Conservation (phyloP, 441 rosid genomes). For the Brassica balearica region DNA sequence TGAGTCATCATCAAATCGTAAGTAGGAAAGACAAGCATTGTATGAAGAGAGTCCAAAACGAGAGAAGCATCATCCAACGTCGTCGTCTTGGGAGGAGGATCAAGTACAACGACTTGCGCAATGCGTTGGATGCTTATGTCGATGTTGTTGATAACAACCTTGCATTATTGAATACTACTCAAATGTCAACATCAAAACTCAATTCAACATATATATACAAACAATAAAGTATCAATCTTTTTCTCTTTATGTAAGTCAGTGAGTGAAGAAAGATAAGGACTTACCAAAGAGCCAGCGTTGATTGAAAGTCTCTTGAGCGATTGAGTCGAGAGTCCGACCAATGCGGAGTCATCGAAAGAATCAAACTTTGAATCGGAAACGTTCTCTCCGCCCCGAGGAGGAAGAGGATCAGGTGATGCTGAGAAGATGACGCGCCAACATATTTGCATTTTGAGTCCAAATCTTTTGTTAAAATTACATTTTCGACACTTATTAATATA, state of each 20-base stretch:
- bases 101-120: constrained; percentile 77
- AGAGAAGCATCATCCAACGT: constrained; percentile 16
- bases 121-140: constrained; percentile 61
- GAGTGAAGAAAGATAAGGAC: constrained; percentile 4
- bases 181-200: constrained; percentile 3
- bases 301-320: constrained; percentile 70
- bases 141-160: constrained; percentile 71
- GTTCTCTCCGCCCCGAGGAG: constrained; percentile 42
- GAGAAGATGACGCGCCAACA: constrained; percentile 13
- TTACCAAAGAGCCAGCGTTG: constrained; percentile 82
- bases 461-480: constrained; percentile 8
- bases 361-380: constrained; percentile 47
- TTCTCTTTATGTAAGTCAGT: not conserved
- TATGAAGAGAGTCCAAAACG: constrained; percentile 38
- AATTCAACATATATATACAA: not conserved
- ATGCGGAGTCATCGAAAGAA: constrained; percentile 66
- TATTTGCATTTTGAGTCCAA: not conserved
- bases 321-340: constrained; percentile 74
- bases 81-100: constrained; percentile 72
- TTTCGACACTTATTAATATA: not conserved
- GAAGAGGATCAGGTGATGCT: constrained; percentile 25
- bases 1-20: constrained; percentile 49
- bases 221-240: too few species aligned
- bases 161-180: constrained; percentile 13
- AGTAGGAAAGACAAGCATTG: constrained; percentile 76